These are phyloP conservation scores for Solanum chilense DNA, from an alignment of 257 asterid genomes.

Conservation along the genomic window DNA sequence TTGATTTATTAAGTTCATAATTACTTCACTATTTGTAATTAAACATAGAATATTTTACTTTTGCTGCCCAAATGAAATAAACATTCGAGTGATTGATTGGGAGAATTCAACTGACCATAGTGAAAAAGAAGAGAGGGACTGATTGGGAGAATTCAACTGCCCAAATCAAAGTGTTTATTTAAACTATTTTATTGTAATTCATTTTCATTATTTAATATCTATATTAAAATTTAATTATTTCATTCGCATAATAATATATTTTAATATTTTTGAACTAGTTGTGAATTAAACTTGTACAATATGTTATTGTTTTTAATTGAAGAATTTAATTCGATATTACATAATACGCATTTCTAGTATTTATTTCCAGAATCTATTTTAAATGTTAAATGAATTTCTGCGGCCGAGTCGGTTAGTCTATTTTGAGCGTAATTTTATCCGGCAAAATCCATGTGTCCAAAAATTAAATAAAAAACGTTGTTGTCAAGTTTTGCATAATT, in stretches of 20 bases:
- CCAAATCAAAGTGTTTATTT: no score
- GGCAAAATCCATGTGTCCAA: not conserved
- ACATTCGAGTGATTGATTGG: not conserved
- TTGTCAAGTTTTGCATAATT: not conserved
- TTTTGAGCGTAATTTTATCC: not conserved
- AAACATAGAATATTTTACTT: no score
- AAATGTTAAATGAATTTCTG: not conserved
- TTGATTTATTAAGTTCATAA: not conserved
- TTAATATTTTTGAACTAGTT: no score
- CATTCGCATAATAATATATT: no score
- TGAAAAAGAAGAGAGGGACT: not conserved
- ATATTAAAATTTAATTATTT: no score
- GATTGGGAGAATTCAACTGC: not conserved
- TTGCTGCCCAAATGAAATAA: no score
- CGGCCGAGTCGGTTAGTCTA: not conserved
- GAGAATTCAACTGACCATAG: not conserved
- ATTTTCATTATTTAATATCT: fast-evolving
- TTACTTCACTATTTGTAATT: no score
- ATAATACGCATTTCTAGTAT: no score
- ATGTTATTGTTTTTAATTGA: no score
- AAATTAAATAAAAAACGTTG: not conserved
- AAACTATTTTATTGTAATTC: no score
- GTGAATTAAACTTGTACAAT: no score
- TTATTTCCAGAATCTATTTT: not conserved
- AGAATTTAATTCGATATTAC: no score